These are phyloP conservation scores for Gnaphalium uliginosum DNA, from an alignment of 129 eudicot species.

Conservation along the genomic window DNA sequence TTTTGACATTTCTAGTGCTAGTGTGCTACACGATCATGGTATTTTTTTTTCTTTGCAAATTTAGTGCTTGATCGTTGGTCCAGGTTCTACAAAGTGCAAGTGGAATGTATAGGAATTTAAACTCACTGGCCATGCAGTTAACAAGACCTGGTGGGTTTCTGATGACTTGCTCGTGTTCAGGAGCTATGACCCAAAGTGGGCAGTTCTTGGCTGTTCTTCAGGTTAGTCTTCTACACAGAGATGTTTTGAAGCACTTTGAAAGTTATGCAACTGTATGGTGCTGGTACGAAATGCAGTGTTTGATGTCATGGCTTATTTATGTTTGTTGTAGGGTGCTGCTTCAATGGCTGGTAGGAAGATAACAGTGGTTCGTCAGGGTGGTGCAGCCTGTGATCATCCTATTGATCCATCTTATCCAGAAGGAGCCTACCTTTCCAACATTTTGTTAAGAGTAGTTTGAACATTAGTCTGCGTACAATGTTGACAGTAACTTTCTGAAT, in stretches of 20 bases:
- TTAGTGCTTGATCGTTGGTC: slow-evolving; percentile 15
- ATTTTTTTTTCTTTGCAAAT: slow-evolving; percentile 9
- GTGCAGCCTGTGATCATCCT: slow-evolving; percentile 96
- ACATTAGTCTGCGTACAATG: background rate
- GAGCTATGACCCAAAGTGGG: slow-evolving; percentile 99
- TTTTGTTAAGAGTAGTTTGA: slow-evolving; percentile 69
- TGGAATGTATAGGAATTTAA: slow-evolving; percentile 94
- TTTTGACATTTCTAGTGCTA: background rate
- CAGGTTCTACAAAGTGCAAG: slow-evolving; percentile 90
- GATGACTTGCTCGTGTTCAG: slow-evolving; percentile 99
- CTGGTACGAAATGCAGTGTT: background rate
- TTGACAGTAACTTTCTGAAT: background rate
- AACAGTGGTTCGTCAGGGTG: slow-evolving; percentile 66
- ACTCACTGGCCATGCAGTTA: slow-evolving; percentile 81
- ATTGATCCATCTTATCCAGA: slow-evolving; percentile 90
- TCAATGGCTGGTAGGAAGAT: slow-evolving; percentile 71
- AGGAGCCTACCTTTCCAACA: slow-evolving; percentile 86
- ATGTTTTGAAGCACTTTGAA: background rate
- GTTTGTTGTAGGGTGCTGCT: slow-evolving; percentile 68
- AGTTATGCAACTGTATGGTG: background rate
- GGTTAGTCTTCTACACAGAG: slow-evolving; percentile 39
- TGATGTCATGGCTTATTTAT: slow-evolving; percentile 9
- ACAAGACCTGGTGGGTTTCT: slow-evolving; percentile 78
- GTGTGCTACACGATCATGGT: background rate
- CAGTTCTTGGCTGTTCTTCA: slow-evolving; percentile 68